Base-by-base conservation (phyloP, 1,139 yeast genomes). In the Geotrichum aggregatum region DNA sequence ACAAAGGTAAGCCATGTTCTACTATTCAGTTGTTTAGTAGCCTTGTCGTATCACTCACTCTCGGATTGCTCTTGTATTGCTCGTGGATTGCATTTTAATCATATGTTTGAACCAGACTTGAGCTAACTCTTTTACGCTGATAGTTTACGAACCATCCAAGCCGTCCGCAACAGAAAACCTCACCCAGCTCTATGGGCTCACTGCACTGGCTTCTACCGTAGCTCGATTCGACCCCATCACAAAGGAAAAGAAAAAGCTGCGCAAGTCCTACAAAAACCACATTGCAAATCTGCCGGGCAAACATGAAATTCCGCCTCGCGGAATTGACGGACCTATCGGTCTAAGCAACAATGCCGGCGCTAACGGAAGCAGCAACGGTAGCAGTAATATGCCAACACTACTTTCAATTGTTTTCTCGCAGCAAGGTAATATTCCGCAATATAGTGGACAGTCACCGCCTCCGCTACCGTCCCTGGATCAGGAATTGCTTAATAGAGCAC, bases 181-280 rank as follows among this genome's bases (percentile, higher is more conserved):
- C 52, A 76, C 89, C 34, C 71, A 79, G 34, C 68, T 84, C 24
- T 92, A 87, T 62, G 84, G 84, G 0, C 70, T 92, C 43, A 79
- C 78, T 42, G 77, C 76, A 2, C 72, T 91, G 22, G 87, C 96
- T 1, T 74, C 78, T 49, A 83, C 95, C 4, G 83, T 92, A 47
- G 95, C 96, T 1, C 77, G 98, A 62, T 77, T 84, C n/a, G 89
- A 87, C 61, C 83, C 88, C 1, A 94, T 84, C 61, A 96, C 96
- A 0, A 78, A 92, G 0, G 89, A 87, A 62, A 96, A 96, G 48
- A 89, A 88, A 39, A 92, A 92, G 70, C 76, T 92, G 52, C 77
- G 98, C 62, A 92, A 92, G 69, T 87, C 96, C 0, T 92, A 91
- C 71, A 92, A 91, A 68, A 89, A 89, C 60, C 98, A 91, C 65